Conservation (phyloP, 257 asterid genomes). For the Primulina huaijiensis region DNA sequence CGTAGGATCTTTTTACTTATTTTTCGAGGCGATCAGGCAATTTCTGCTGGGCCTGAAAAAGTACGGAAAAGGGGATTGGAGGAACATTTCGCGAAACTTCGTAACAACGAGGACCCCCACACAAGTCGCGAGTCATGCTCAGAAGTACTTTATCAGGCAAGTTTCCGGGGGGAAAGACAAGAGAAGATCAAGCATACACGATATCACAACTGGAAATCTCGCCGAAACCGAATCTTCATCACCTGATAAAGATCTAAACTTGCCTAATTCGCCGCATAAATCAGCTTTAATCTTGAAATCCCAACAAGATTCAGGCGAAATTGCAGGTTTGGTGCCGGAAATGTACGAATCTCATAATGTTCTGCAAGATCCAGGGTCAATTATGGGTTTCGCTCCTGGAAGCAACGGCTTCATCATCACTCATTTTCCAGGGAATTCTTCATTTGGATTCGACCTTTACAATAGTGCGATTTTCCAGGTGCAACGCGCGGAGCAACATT, state of each 20-base stretch:
- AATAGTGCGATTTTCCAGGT: constrained; percentile 41
- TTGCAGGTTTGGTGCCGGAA: constrained; percentile 27
- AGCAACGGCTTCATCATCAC: constrained; percentile 23
- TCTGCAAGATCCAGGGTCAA: constrained; percentile 34
- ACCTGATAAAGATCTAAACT: constrained; percentile 28
- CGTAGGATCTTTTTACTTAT: constrained; percentile 6
- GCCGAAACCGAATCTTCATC: constrained; percentile 40
- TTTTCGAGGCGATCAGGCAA: constrained; percentile 43
- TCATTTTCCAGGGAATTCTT: constrained; percentile 31
- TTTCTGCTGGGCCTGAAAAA: constrained; percentile 84
- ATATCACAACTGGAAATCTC: constrained; percentile 67
- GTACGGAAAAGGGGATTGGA: constrained; percentile 96
- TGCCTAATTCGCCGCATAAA: constrained; percentile 33
- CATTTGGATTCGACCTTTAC: constrained; percentile 33
- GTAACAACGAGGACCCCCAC: constrained; percentile 88
- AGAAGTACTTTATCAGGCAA: constrained; percentile 86
- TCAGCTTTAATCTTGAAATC: constrained; percentile 29
- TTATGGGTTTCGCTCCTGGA: constrained; percentile 42
- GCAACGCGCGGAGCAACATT: constrained; percentile 31
- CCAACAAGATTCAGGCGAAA: constrained; percentile 25
- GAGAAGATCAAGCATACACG: constrained; percentile 90
- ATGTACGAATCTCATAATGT: constrained; percentile 27
- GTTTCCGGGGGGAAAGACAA: constrained; percentile 83
- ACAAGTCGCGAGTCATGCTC: constrained; percentile 96
- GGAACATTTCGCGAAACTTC: constrained; percentile 77